These are phyloP conservation scores for Anisogramma anomala DNA, from an alignment of 2,329 filamentous ascomycete species.

Conservation along the genomic window DNA sequence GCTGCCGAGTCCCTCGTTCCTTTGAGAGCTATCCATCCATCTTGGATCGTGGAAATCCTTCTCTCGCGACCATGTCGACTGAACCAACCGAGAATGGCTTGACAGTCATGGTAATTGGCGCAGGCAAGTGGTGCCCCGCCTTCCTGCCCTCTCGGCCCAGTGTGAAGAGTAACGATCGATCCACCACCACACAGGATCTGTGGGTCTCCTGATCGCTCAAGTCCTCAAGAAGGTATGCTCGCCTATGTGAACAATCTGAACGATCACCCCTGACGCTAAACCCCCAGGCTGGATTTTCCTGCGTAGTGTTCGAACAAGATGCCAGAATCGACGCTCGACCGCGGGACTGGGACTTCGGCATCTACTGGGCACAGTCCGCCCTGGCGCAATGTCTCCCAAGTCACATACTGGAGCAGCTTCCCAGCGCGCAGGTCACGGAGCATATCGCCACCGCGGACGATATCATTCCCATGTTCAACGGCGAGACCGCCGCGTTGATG, in stretches of 20 bases:
- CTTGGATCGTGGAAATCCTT: too few relatives aligned
- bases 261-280: background rate
- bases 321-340: constrained; percentile 17
- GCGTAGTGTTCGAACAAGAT: constrained; percentile 23
- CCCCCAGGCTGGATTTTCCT: constrained; percentile 19
- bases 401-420: constrained; percentile 17
- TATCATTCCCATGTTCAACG: constrained; percentile 19
- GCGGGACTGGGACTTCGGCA: constrained; percentile 24
- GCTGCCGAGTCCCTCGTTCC: too few relatives aligned
- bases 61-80: background rate
- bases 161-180: background rate
- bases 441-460: constrained; percentile 17
- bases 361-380: constrained; percentile 24
- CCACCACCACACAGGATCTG: background rate
- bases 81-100: background rate
- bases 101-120: background rate
- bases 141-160: background rate
- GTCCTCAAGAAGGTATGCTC: background rate
- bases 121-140: background rate
- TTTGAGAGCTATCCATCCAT: too few relatives aligned
- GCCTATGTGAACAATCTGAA: background rate
- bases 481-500: constrained; percentile 19
- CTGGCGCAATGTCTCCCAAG: constrained; percentile 21
- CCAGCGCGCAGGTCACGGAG: constrained; percentile 19
- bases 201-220: background rate